These are phyloP conservation scores for Syncephalastrum sp. DNA, from an alignment of 371 early-diverging fungal genomes.

Conservation along the genomic window DNA sequence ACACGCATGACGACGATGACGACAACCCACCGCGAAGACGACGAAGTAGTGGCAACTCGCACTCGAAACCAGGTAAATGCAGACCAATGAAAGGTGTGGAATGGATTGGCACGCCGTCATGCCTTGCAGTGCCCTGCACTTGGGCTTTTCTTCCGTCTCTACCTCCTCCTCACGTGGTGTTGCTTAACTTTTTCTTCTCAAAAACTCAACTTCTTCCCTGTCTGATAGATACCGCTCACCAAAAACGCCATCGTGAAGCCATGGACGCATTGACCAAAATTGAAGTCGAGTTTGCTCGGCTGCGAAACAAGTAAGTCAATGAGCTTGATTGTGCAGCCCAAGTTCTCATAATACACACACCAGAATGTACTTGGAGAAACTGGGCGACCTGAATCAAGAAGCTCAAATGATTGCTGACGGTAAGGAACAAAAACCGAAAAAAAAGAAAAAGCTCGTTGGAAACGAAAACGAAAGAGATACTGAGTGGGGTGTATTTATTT, in stretches of 20 bases:
- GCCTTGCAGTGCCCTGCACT: too few relatives aligned
- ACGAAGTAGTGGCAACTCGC: too few relatives aligned
- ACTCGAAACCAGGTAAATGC: too few relatives aligned
- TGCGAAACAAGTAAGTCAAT: constrained; percentile 41
- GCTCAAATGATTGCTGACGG: constrained; percentile 56
- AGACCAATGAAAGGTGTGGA: too few relatives aligned
- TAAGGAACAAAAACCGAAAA: constrained; percentile 4
- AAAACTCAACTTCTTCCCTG: too few relatives aligned
- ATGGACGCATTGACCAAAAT: constrained; percentile 42
- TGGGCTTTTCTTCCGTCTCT: too few relatives aligned
- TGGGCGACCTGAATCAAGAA: constrained; percentile 53
- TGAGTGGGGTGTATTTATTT: not conserved
- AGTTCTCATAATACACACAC: not conserved
- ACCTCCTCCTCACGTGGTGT: too few relatives aligned
- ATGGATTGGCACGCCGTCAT: too few relatives aligned
- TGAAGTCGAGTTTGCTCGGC: constrained; percentile 44
- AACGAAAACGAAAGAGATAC: not conserved
- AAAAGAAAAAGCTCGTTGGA: not conserved
- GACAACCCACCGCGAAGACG: too few relatives aligned
- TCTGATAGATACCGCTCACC: not conserved
- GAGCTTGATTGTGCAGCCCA: not conserved
- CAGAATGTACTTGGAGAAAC: constrained; percentile 60
- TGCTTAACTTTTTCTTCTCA: too few relatives aligned
- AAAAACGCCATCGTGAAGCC: constrained; percentile 33
- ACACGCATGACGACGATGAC: too few relatives aligned